Base-by-base conservation (phyloP, 1,284 basidiomycete species). In the Malassezia japonica region DNA sequence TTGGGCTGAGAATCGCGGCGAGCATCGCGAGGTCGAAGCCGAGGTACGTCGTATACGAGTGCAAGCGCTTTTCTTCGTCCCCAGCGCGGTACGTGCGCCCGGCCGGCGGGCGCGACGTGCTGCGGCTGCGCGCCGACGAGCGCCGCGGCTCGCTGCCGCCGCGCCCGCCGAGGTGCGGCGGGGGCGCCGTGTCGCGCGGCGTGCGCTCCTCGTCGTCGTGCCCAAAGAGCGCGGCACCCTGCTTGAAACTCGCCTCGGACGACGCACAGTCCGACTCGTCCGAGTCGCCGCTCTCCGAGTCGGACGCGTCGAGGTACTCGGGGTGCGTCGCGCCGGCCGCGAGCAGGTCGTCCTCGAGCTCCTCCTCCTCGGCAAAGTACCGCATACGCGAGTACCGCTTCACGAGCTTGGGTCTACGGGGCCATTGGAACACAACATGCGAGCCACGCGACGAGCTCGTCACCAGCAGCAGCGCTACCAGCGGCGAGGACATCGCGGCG, bases 21-120 rank as follows among this genome's bases (percentile, higher is more conserved):
- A 96, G 78, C 63, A 89, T 85, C 55, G 85, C 83, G 12, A 84
- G 76, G 7, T 83, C 81, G 73, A 87, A 94, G 4, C 85, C 86
- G 29, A 96, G 79, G 16, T 86, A 76, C 40, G 77, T 77, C 53
- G 83, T 82, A 45, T 59, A 68, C 15, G 56, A 57, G 42, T 46
- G 48, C 7, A 55, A 9, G n/a, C 32, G 32, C 21, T 23, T 18
- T 9, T 23, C 28, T 1, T 39, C 46, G n/a, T 39, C 50, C 28
- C 56, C 57, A 2, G 5, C 18, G 29, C 37, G 5, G 21, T 40
- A 6, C 34, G 35, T 9, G 18, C 25, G 24, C 23, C 16, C 20
- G 21, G n/a, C 32, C 3, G 28, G 24, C 2, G 41, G 20, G 13
- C 46, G 41, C 15, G 46, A 45, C 21, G 34, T n/a, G 21, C 47